Base-by-base conservation (phyloP, 2,329 filamentous ascomycete species). In the Myriangium duriaei region DNA sequence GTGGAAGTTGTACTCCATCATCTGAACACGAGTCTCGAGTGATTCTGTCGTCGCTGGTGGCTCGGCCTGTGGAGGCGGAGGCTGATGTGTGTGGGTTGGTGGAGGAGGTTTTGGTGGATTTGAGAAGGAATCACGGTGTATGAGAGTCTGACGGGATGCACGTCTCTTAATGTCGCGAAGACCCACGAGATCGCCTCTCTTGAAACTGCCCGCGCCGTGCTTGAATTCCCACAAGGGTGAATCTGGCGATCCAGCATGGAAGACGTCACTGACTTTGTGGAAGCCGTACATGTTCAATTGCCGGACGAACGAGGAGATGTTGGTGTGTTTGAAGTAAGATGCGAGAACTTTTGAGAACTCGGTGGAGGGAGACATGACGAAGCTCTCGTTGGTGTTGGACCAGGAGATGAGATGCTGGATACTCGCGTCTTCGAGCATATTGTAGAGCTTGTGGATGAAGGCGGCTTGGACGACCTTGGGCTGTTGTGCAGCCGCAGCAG, bases 221-320 rank as follows among this genome's bases (percentile, higher is more conserved):
- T 95, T 96, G 61, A 98, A 98, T 57, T 98, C 91, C 91, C 91
- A 98, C 18, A 98, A 67, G 1, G 88, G 86, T 13, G 86, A 86
- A 53, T 96, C 91, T 10, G 88, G 86, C 30, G 82, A 87, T 9
- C 85, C 86, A 3, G 86, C 94, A 58, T 96, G 88, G 56, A 96
- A 98, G 14, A 96, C 91, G 58, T 98, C 91, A 65, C 91, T 95
- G 52, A 96, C 91, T 81, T 98, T 98, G 58, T 98, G 91, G 60
- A 98, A 98, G 5, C 91, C 91, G 51, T 98, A 98, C 91, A 98
- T 98, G 57, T 98, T 98, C 35, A 98, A 65, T 63, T 98, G 91
- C 34, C 91, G 77, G 34, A 98, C 91, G 58, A 98, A 98, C 1
- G 91, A 96, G 9, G 91, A 96, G 44, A 96, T 94, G 55, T 98